Conservation (phyloP, 805 yeast species). For the Clavispora phyllophila region DNA sequence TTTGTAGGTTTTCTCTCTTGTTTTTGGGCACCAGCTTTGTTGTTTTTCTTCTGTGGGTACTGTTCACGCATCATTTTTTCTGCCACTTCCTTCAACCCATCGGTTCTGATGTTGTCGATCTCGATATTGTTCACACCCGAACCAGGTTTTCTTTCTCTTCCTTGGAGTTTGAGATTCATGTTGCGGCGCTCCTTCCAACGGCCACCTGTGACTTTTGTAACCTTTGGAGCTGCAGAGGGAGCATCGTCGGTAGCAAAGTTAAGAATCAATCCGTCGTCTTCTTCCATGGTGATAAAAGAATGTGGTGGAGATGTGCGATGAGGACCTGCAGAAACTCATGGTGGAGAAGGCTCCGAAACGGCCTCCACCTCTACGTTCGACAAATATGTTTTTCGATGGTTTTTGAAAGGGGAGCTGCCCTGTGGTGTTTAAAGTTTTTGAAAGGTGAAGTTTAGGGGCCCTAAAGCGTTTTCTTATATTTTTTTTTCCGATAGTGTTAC, state of each 20-base stretch:
- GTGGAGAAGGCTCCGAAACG: neutral
- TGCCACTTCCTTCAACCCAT: slow-evolving; percentile 6
- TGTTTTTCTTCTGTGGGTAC: slow-evolving; percentile 11
- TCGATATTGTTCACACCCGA: slow-evolving; percentile 31
- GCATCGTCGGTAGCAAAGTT: slow-evolving; percentile 50
- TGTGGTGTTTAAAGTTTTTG: too few relatives aligned
- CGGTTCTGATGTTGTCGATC: slow-evolving; percentile 8
- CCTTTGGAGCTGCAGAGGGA: slow-evolving; percentile 17
- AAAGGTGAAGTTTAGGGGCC: too few relatives aligned
- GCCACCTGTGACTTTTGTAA: slow-evolving; percentile 58
- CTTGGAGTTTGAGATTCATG: slow-evolving; percentile 46
- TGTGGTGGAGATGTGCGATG: slow-evolving; percentile 5
- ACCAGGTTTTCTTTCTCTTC: slow-evolving; percentile 31
- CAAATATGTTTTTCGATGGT: neutral
- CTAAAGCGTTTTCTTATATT: neutral
- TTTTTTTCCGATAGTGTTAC: neutral
- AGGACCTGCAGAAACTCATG: slow-evolving; percentile 2
- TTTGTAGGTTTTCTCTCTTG: slow-evolving; percentile 1
- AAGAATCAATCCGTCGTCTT: slow-evolving; percentile 72
- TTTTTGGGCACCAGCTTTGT: slow-evolving; percentile 9
- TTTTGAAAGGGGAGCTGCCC: too few relatives aligned
- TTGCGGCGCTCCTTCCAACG: slow-evolving; percentile 78
- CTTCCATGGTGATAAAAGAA: slow-evolving; percentile 29
- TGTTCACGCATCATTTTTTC: slow-evolving; percentile 6
- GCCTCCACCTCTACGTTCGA: neutral